These are phyloP conservation scores for Dendrothele bispora DNA, from an alignment of 768 basidiomycete genomes.

Conservation along the genomic window DNA sequence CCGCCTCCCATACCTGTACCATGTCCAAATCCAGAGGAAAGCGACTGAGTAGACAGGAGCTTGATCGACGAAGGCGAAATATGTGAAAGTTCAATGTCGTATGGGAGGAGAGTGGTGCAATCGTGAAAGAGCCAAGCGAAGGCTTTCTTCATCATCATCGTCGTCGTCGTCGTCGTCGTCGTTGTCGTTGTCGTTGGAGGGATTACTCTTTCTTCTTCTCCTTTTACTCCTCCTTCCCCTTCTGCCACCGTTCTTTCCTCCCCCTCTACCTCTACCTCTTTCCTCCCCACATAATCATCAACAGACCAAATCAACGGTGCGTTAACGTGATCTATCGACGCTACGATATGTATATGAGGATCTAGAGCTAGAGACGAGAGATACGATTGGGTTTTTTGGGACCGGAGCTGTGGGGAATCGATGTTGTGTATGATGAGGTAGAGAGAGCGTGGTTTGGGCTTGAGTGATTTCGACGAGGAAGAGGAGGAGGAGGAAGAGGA, in stretches of 20 bases:
- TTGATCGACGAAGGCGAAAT: conserved; percentile 64
- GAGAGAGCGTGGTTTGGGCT: conserved; percentile 50
- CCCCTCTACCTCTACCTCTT: conserved; percentile 27
- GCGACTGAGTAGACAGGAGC: too few species aligned
- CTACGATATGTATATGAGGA: conserved; percentile 77
- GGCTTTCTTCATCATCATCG: conserved; percentile 40
- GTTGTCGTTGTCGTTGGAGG: conserved; percentile 13
- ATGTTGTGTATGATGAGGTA: conserved; percentile 89
- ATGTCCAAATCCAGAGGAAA: too few species aligned
- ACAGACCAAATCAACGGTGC: conserved; percentile 83
- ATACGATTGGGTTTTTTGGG: conserved; percentile 58
- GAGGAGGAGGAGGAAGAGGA: too few species aligned
- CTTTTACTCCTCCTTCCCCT: too few species aligned
- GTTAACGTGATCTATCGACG: conserved; percentile 86
- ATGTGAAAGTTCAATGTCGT: conserved; percentile 74
- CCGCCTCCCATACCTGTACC: conserved; percentile 40
- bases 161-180: too few species aligned
- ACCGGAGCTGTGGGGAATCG: conserved; percentile 72
- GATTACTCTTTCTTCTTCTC: too few species aligned
- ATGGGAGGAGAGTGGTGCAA: conserved; percentile 80
- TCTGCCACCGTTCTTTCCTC: too few species aligned
- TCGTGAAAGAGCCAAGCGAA: conserved; percentile 89
- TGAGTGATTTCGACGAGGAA: too few species aligned
- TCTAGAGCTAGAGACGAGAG: conserved; percentile 74
- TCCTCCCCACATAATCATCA: conserved; percentile 59